These are phyloP conservation scores for Phlebopus sp. DNA, from an alignment of 1,284 basidiomycete genomes.

Conservation along the genomic window DNA sequence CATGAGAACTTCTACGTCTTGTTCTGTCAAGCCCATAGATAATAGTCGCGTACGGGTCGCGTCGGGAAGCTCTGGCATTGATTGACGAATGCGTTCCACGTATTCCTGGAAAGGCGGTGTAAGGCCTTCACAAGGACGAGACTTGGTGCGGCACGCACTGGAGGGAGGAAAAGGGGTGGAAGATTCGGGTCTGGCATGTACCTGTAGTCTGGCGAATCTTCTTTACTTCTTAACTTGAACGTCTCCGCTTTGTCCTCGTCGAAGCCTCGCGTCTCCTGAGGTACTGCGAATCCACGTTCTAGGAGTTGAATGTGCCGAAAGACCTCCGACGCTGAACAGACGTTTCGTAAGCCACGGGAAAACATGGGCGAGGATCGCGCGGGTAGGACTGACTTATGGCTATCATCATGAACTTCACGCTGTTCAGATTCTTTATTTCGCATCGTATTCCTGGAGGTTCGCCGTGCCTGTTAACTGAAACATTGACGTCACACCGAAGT, in stretches of 20 bases:
- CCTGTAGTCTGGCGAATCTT: constrained; percentile 92
- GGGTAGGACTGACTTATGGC: constrained; percentile 70
- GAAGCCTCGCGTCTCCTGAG: constrained; percentile 91
- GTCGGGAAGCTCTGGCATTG: constrained; percentile 80
- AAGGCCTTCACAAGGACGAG: background rate
- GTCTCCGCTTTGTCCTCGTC: constrained; percentile 83
- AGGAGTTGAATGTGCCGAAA: constrained; percentile 69
- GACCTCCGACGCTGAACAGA: constrained; percentile 60
- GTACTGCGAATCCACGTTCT: constrained; percentile 44
- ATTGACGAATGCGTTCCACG: constrained; percentile 50
- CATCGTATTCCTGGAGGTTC: constrained; percentile 80
- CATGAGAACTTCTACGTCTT: constrained; percentile 76
- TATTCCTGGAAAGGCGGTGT: constrained; percentile 45
- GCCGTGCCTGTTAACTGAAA: constrained; percentile 77
- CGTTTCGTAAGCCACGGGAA: constrained; percentile 2
- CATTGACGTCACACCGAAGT: constrained; percentile 93
- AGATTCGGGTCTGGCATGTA: constrained; percentile 99
- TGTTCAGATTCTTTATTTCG: constrained; percentile 98
- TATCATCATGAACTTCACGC: constrained; percentile 80
- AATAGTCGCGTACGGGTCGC: constrained; percentile 61
- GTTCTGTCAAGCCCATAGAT: constrained; percentile 49
- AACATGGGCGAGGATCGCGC: background rate
- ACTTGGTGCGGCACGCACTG: constrained; percentile 37
- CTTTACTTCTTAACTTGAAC: constrained; percentile 83
- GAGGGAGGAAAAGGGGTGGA: constrained; percentile 68